These are phyloP conservation scores for Larix kaempferi DNA, from an alignment of 75 land plant genomes.

Conservation along the genomic window DNA sequence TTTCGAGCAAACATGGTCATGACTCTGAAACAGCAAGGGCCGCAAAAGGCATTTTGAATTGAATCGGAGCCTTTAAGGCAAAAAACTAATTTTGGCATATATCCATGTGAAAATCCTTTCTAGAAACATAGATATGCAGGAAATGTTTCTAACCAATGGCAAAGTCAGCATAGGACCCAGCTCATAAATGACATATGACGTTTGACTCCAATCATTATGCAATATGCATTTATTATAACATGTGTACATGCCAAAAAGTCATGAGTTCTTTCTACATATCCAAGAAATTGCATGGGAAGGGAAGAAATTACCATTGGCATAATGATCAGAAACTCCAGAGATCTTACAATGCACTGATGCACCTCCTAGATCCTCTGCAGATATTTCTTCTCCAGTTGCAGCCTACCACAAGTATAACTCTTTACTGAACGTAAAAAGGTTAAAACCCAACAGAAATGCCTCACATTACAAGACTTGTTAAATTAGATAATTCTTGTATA, in stretches of 20 bases:
- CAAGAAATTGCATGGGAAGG: background rate
- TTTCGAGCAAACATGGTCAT: background rate
- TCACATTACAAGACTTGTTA: too few species aligned
- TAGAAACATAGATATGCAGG: background rate
- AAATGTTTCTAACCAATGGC: background rate
- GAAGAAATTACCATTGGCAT: constrained; percentile 73
- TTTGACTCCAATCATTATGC: constrained; percentile 1
- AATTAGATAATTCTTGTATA: background rate
- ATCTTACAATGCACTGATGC: constrained; percentile 89
- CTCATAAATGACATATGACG: background rate
- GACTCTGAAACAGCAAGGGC: background rate
- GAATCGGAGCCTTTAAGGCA: background rate
- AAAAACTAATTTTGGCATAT: background rate
- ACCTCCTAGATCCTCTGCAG: constrained; percentile 98
- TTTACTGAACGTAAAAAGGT: background rate
- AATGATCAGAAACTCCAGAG: constrained; percentile 96
- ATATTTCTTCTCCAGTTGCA: constrained; percentile 97
- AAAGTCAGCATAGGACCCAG: background rate
- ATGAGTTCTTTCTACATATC: background rate
- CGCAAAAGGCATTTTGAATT: constrained; percentile 1
- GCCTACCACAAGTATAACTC: constrained; percentile 63
- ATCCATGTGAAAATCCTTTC: background rate
- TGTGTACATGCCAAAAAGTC: background rate
- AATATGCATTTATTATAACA: background rate
- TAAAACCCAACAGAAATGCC: constrained; percentile 3